These are phyloP conservation scores for Ceratocystis variospora DNA, from an alignment of 2,329 filamentous ascomycete genomes.

Conservation along the genomic window DNA sequence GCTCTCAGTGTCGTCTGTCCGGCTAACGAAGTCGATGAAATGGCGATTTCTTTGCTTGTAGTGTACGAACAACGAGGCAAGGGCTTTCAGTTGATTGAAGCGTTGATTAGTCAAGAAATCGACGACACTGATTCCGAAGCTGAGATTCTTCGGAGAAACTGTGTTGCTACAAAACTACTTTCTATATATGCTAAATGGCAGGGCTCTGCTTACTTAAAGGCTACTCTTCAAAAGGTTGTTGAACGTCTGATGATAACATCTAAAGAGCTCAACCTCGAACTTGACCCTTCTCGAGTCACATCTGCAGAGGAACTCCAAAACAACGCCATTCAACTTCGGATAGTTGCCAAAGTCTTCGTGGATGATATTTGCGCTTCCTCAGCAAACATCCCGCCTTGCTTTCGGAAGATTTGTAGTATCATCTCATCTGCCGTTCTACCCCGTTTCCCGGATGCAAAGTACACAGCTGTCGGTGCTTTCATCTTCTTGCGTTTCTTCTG, in stretches of 20 bases:
- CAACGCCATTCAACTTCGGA: constrained; percentile 50
- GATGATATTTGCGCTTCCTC: constrained; percentile 55
- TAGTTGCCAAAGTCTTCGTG: constrained; percentile 57
- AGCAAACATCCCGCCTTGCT: constrained; percentile 46
- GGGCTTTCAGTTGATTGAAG: constrained; percentile 50
- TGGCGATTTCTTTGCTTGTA: constrained; percentile 52
- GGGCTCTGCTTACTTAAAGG: constrained; percentile 47
- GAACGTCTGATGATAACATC: constrained; percentile 53
- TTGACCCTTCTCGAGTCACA: constrained; percentile 48
- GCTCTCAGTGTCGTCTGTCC: constrained; percentile 54
- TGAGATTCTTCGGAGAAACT: constrained; percentile 52
- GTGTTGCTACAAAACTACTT: constrained; percentile 59
- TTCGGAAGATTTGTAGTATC: constrained; percentile 55
- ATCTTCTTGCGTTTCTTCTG: constrained; percentile 61
- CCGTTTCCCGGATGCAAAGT: constrained; percentile 55
- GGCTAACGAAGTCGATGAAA: constrained; percentile 53
- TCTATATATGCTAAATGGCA: constrained; percentile 62
- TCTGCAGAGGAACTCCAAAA: constrained; percentile 50
- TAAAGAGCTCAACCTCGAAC: constrained; percentile 52
- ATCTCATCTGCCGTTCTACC: constrained; percentile 50
- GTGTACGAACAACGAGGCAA: constrained; percentile 55
- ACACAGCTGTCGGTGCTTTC: constrained; percentile 57
- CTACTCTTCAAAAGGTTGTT: constrained; percentile 52
- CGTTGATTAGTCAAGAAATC: constrained; percentile 54
- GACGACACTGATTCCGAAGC: constrained; percentile 57